These are phyloP conservation scores for Aspergillus quadrilineatus DNA, from an alignment of 2,329 filamentous ascomycete genomes.

Conservation along the genomic window DNA sequence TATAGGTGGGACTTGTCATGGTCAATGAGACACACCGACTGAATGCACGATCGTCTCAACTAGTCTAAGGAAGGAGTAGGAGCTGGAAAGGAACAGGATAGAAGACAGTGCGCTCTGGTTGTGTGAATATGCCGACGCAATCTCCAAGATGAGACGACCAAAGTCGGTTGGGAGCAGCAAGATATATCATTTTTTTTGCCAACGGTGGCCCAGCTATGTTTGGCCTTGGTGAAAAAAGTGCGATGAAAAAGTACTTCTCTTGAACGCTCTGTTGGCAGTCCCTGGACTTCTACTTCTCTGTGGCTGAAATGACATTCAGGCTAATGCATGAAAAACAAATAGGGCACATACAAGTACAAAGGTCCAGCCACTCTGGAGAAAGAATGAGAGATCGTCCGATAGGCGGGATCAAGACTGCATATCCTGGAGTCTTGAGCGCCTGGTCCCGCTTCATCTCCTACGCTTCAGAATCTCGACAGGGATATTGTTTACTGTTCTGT, in stretches of 20 bases:
- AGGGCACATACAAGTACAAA: constrained; percentile 18
- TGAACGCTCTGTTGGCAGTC: constrained; percentile 5
- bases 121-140: background rate
- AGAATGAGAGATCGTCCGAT: constrained; percentile 14
- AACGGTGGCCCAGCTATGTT: constrained; percentile 6
- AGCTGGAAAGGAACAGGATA: background rate
- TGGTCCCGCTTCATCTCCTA: background rate
- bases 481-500: background rate
- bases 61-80: background rate
- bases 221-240: constrained; percentile 4
- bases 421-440: constrained; percentile 8
- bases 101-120: background rate
- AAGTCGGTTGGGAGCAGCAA: constrained; percentile 12
- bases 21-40: constrained; percentile 1
- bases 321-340: constrained; percentile 29
- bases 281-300: constrained; percentile 14
- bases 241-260: constrained; percentile 21
- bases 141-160: background rate
- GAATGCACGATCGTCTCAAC: background rate
- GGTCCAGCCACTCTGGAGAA: constrained; percentile 8
- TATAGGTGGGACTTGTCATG: constrained; percentile 18
- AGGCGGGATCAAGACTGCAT: constrained; percentile 14
- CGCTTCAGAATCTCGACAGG: background rate
- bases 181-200: constrained; percentile 17
- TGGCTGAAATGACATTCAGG: constrained; percentile 21